These are phyloP conservation scores for Aspergillus sp. DNA, from an alignment of 2,329 filamentous ascomycete species.

Conservation along the genomic window DNA sequence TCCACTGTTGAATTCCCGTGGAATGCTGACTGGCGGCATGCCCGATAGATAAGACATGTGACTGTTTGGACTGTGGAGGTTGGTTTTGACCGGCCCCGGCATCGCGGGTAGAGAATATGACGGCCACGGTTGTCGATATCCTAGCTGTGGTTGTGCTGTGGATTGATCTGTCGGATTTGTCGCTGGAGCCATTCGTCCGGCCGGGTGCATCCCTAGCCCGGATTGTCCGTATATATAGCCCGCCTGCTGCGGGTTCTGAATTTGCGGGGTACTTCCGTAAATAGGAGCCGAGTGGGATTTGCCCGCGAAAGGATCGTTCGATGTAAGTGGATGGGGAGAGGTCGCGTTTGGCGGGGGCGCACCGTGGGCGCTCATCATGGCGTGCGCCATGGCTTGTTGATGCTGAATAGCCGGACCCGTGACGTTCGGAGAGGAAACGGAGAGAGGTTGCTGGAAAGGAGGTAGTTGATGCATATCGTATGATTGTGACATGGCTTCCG, in stretches of 20 bases:
- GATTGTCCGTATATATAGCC: slow-evolving; percentile 40
- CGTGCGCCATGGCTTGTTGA: slow-evolving; percentile 41
- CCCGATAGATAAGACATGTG: slow-evolving; percentile 67
- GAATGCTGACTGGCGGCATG: slow-evolving; percentile 50
- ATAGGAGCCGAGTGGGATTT: slow-evolving; percentile 50
- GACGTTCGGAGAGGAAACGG: slow-evolving; percentile 49
- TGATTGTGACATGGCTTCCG: slow-evolving; percentile 61
- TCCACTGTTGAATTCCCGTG: slow-evolving; percentile 56
- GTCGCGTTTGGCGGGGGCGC: slow-evolving; percentile 17
- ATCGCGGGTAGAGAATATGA: slow-evolving; percentile 59
- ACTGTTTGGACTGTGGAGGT: slow-evolving; percentile 67
- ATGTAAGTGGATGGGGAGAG: slow-evolving; percentile 49
- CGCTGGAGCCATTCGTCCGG: slow-evolving; percentile 52
- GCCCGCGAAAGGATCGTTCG: slow-evolving; percentile 56
- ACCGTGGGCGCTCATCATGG: slow-evolving; percentile 47
- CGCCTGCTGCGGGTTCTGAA: slow-evolving; percentile 48
- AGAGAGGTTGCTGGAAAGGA: slow-evolving; percentile 56
- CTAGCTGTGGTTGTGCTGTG: slow-evolving; percentile 29
- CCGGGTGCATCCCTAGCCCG: slow-evolving; percentile 33
- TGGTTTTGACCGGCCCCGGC: slow-evolving; percentile 68
- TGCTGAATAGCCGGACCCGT: slow-evolving; percentile 24
- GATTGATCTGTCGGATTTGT: slow-evolving; percentile 43
- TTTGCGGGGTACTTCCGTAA: slow-evolving; percentile 33
- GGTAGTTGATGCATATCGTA: slow-evolving; percentile 62
- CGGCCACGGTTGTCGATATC: slow-evolving; percentile 40